phyloP scores from a whole-genome alignment of 2,329 filamentous ascomycete genomes.

The Alternaria alternata region DNA sequence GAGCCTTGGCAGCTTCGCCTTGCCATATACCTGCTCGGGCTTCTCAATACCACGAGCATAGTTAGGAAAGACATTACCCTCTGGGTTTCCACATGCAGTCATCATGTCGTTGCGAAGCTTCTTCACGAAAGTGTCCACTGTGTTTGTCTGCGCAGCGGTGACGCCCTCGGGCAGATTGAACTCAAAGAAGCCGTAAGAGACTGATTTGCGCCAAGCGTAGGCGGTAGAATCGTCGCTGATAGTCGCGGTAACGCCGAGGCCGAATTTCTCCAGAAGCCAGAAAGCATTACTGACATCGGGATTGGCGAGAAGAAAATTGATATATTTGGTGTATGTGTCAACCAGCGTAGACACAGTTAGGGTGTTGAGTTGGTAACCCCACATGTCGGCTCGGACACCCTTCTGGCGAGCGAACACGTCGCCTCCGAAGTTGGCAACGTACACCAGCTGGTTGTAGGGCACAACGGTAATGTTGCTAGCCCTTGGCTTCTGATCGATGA shows the following conservation, averaged over 20 bases:
- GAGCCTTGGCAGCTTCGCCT: conserved; percentile 39
- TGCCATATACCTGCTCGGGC: conserved; percentile 40
- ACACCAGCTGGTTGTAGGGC: conserved; percentile 4
- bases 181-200: conserved; percentile 16
- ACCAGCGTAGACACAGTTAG: conserved; percentile 1
- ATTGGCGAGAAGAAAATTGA: conserved; percentile 1
- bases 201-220: conserved; percentile 34
- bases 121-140: not conserved
- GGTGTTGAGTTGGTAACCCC: conserved; percentile 6
- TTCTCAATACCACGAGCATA: conserved; percentile 37
- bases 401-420: conserved; percentile 3
- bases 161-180: conserved; percentile 11
- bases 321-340: not conserved
- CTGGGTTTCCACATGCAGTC: not conserved
- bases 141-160: not conserved
- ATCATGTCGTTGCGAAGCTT: not conserved
- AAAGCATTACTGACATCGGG: not conserved
- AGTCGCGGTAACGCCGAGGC: not conserved
- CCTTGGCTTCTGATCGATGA: conserved; percentile 1
- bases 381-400: conserved; percentile 1
- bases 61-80: conserved; percentile 39
- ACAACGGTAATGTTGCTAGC: conserved; percentile 3
- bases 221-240: conserved; percentile 24
- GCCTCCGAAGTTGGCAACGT: conserved; percentile 4
- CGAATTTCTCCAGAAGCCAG: conserved; percentile 4